These are phyloP conservation scores for Falciphora oryzae DNA, from an alignment of 2,329 filamentous ascomycete genomes.

Conservation along the genomic window DNA sequence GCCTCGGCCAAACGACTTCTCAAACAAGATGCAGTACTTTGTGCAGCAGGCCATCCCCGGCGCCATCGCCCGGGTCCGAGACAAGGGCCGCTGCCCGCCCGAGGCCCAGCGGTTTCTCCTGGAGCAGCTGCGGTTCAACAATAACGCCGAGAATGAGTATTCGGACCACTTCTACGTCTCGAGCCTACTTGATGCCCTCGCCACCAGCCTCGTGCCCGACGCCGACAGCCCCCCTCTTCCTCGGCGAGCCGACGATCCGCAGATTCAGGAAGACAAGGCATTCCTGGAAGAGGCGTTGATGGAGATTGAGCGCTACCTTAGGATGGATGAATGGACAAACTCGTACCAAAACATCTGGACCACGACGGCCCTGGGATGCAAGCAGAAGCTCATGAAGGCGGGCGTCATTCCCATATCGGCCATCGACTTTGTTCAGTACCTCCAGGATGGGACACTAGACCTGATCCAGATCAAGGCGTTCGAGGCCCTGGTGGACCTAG, in stretches of 20 bases:
- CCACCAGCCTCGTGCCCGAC: constrained; percentile 50
- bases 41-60: constrained; percentile 79
- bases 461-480: constrained; percentile 61
- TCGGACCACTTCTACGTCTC: constrained; percentile 89
- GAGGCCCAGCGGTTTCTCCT: constrained; percentile 78
- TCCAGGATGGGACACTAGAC: constrained; percentile 59
- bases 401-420: constrained; percentile 50
- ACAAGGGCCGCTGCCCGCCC: constrained; percentile 72
- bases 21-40: constrained; percentile 76
- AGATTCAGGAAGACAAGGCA: constrained; percentile 30
- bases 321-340: constrained; percentile 63
- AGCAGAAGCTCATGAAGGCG: constrained; percentile 58
- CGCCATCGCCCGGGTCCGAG: constrained; percentile 73
- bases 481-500: constrained; percentile 58
- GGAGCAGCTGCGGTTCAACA: constrained; percentile 86
- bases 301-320: constrained; percentile 60
- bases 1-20: constrained; percentile 86
- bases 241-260: constrained; percentile 1
- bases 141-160: constrained; percentile 83
- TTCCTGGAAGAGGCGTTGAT: constrained; percentile 50
- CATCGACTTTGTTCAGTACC: constrained; percentile 56
- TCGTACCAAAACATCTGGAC: constrained; percentile 66
- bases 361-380: constrained; percentile 55
- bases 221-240: constrained; percentile 1
- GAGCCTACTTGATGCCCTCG: constrained; percentile 61